Base-by-base conservation (phyloP, 306 rosid species). In the Casuarina cunninghamiana region DNA sequence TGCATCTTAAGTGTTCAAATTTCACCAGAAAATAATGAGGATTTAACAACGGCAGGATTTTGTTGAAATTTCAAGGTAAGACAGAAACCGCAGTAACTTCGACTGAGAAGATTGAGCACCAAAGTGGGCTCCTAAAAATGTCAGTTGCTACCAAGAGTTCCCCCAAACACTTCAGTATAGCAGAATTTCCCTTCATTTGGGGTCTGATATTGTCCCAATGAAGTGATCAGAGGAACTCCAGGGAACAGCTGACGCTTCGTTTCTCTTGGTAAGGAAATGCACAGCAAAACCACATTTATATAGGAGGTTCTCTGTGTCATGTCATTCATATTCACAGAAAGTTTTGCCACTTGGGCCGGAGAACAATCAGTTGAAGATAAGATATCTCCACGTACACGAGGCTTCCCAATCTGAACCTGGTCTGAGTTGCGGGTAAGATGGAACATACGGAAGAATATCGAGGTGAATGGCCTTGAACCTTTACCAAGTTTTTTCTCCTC, bases 101-200 rank as follows among this genome's bases (percentile, higher is more conserved):
- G 32, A 26, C 32, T 26, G 32, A 26, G 32, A 26, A 26, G 32
- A 26, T 26, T 26, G 32, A 26, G 32, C 32, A 26, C 32, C 32
- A 26, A 26, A 26, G 32, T 26, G 32, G 32, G 32, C 32, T 26
- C 32, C 32, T 26, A 26, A 61, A 10, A 12, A 32, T 49, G 66
- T 79, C 83, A 68, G 74, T 55, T 67, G 79, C 2, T 74, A 51
- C 78, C 83, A 4, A 21, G 69, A 72, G 83, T 79, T 32, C 71
- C 71, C 69, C 83, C 78, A 73, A 79, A 73, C 83, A 73, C 78
- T 79, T 79, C 78, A 79, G 53, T 54, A 16, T 42, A 4, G 15
- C 16, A 3, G 21, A 35, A 8, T 8, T 5, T 1, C 8, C 51
- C 11, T 15, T 12, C 15, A 10, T 63, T 5, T 13, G 38, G 21